These are phyloP conservation scores for Colletotrichum orchidophilum DNA, from an alignment of 2,329 filamentous ascomycete species.

Conservation along the genomic window DNA sequence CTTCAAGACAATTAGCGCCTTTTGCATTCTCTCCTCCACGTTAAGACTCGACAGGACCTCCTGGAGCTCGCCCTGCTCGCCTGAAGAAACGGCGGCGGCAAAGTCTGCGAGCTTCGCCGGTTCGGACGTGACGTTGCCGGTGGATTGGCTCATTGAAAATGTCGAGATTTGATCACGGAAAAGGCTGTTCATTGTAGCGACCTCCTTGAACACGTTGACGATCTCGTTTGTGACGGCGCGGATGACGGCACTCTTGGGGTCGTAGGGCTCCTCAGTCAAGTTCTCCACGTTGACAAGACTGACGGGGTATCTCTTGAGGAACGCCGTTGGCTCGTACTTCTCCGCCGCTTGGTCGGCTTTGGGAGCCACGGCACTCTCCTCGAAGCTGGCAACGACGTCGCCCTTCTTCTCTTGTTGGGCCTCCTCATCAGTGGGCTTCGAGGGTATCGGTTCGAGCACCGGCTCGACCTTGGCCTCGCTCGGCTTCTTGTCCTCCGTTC, in stretches of 20 bases:
- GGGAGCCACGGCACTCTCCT: slow-evolving; percentile 77
- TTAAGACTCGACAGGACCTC: slow-evolving; percentile 90
- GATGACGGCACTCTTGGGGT: slow-evolving; percentile 89
- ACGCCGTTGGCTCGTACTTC: slow-evolving; percentile 87
- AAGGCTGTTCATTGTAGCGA: slow-evolving; percentile 90
- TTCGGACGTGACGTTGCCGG: slow-evolving; percentile 94
- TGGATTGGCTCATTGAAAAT: slow-evolving; percentile 94
- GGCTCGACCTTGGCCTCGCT: slow-evolving; percentile 58
- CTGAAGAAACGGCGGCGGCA: slow-evolving; percentile 94
- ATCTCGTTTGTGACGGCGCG: slow-evolving; percentile 96
- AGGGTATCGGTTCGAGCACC: slow-evolving; percentile 67
- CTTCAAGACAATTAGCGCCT: slow-evolving; percentile 91
- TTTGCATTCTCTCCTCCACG: slow-evolving; percentile 91
- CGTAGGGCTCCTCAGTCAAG: slow-evolving; percentile 85
- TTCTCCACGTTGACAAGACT: slow-evolving; percentile 97
- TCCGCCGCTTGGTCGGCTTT: slow-evolving; percentile 60
- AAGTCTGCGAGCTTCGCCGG: slow-evolving; percentile 97
- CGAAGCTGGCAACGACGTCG: slow-evolving; percentile 96
- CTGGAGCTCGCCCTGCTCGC: slow-evolving; percentile 90
- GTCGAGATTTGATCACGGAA: slow-evolving; percentile 98
- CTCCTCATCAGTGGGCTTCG: slow-evolving; percentile 63
- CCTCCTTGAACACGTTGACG: slow-evolving; percentile 98
- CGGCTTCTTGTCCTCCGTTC: slow-evolving; percentile 60
- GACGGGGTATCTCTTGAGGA: slow-evolving; percentile 90
- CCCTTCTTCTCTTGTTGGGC: slow-evolving; percentile 76